Evolutionary conservation across 495 filamentous ascomycete species (phyloP).

Genomic region (Cenococcum geophilum): DNA sequence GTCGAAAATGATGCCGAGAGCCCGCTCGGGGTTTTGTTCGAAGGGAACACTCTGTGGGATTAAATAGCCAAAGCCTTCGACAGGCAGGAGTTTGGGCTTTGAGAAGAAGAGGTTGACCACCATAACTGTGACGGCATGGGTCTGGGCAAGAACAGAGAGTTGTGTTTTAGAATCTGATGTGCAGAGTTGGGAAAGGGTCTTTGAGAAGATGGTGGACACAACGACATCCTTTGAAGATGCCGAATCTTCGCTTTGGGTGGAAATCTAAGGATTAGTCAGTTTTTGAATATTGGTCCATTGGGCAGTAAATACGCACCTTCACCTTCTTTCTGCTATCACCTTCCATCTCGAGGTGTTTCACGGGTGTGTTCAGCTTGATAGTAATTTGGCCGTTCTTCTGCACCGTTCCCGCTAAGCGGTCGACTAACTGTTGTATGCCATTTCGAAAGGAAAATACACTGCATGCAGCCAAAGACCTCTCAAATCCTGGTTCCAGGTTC

Average conservation of each 20-base stretch:
- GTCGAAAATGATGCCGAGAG: constrained; percentile 89
- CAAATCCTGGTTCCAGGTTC: constrained; percentile 29
- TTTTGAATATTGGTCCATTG: not conserved
- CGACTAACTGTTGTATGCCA: constrained; percentile 1
- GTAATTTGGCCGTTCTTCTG: not conserved
- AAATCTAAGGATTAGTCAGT: not conserved
- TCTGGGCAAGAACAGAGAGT: constrained; percentile 42
- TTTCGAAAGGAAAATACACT: constrained; percentile 7
- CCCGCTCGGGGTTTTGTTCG: constrained; percentile 72
- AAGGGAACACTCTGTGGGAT: constrained; percentile 64
- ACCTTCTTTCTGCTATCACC: not conserved
- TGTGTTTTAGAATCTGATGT: constrained; percentile 13
- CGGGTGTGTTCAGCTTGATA: not conserved
- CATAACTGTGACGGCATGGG: constrained; percentile 73
- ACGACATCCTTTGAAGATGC: constrained; percentile 25
- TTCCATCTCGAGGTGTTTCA: not conserved
- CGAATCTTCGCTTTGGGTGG: not conserved
- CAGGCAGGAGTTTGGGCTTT: constrained; percentile 54
- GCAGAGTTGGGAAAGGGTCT: constrained; percentile 30
- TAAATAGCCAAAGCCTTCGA: constrained; percentile 82
- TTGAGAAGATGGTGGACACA: constrained; percentile 19
- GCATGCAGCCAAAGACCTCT: not conserved
- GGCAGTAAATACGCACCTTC: not conserved
- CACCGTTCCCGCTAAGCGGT: not conserved
- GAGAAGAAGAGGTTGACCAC: constrained; percentile 85